Percentiles rank a stretch among this genome's conserved stretches.
Conservation (phyloP, 176 grass and related monocot species). For the Oryza punctata region DNA sequence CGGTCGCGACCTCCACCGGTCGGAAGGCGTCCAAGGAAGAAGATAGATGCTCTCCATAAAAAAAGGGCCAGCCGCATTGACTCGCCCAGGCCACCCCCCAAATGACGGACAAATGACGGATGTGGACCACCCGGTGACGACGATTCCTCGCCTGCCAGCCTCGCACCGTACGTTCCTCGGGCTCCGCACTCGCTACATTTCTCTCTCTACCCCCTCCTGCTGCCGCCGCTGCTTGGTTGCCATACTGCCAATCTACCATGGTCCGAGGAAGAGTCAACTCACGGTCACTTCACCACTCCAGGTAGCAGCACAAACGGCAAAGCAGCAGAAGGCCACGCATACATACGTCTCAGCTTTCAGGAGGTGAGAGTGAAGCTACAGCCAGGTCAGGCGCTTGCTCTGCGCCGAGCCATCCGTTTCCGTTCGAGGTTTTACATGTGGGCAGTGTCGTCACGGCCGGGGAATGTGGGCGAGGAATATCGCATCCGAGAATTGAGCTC, state of each 20-base stretch:
- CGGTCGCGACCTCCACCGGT: background rate
- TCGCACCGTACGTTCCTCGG: conserved; percentile 12
- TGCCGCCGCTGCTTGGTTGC: too few relatives aligned
- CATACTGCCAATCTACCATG: too few relatives aligned
- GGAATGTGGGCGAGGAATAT: background rate
- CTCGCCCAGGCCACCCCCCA: background rate
- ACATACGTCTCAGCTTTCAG: background rate
- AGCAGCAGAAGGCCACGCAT: background rate
- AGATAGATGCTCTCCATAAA: background rate
- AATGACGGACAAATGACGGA: background rate
- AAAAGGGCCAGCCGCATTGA: conserved; percentile 37
- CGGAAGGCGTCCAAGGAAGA: conserved; percentile 27
- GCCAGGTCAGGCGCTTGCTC: background rate
- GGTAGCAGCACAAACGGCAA: background rate
- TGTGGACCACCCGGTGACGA: conserved; percentile 25
- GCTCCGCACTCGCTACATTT: background rate
- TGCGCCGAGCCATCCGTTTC: background rate
- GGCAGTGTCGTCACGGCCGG: background rate
- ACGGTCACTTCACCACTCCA: background rate
- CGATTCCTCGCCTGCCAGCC: background rate
- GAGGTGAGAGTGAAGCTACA: background rate
- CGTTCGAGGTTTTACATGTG: background rate
- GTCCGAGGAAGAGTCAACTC: background rate
- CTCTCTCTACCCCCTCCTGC: background rate
- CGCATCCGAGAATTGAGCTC: background rate